Base-by-base conservation (phyloP, 108 stramenopile genomes). In the Pseudonitzschia multistriata region DNA sequence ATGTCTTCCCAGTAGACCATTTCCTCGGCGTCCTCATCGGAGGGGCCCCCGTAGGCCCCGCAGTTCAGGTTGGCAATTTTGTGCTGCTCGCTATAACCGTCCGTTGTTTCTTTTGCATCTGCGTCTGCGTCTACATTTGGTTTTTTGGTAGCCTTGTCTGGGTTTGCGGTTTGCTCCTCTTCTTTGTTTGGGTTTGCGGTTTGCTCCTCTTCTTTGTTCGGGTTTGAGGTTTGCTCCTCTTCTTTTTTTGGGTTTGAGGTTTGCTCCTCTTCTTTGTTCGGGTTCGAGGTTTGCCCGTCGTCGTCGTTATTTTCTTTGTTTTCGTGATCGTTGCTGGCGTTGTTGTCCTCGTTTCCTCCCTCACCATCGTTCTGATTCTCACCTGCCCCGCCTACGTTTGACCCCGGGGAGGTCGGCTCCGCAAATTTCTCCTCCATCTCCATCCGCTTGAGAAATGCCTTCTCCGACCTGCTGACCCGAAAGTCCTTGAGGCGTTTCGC, bases 1-100 rank as follows among this genome's bases (percentile, higher is more conserved):
- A 89, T 83, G 63, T 94, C 88, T 45, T 80, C 62, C 92, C 92
- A 94, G 66, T 89, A 94, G 4, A 94, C 76, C 90, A 94, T 89
- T 76, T 89, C 87, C 14, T 81, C 79, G 30, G 78, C 78, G 24
- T 50, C 63, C 27, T 71, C 61, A 25, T 78, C 60, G 19, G 72
- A 47, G 14, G 77, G 78, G 3, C 78, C 77, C 7, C 78, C 78
- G 53, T 72, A 69, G n/a, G 55, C 48, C 11, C 63, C 47, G 62
- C 82, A 83, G 21, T 36, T 47, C 5, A 82, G 40, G 15, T 47
- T 39, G 24, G 80, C 74, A 29, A 81, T 49, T 65, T 65, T 74
- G 66, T 84, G 84, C 11, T 39, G 37, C 37, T 39, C 10, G 37
- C 37, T 13, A 13, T 53, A 27, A 6, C 8, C 8, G 52, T 53